These are phyloP conservation scores for Hepatocystis sp. DNA, from an alignment of 169 alveolate genomes.

Conservation along the genomic window DNA sequence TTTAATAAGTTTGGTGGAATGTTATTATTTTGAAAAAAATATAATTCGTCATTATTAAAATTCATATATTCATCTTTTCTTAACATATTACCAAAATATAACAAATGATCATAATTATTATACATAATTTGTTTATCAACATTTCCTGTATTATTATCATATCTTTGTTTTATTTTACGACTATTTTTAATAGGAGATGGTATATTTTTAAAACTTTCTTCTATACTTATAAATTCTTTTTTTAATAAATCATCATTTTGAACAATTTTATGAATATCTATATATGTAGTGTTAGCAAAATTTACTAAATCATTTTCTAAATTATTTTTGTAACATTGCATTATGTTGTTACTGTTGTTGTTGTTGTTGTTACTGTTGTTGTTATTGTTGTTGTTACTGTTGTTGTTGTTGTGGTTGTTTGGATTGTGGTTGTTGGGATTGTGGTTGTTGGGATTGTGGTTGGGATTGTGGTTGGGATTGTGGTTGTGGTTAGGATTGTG, in stretches of 20 bases:
- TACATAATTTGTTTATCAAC: slow-evolving; percentile 18
- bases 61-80: slow-evolving; percentile 30
- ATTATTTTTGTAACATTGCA: slow-evolving; percentile 6
- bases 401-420: too few relatives aligned
- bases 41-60: slow-evolving; percentile 10
- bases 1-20: slow-evolving; percentile 21
- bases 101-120: slow-evolving; percentile 21
- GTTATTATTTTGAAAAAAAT: slow-evolving; percentile 7
- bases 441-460: too few relatives aligned
- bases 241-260: slow-evolving; percentile 57
- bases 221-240: slow-evolving; percentile 34
- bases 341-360: neutral
- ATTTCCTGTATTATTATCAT: slow-evolving; percentile 7
- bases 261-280: slow-evolving; percentile 49
- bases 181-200: neutral
- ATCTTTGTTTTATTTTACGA: slow-evolving; percentile 9
- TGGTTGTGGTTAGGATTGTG: too few relatives aligned
- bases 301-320: slow-evolving; percentile 31
- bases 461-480: too few relatives aligned
- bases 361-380: slow-evolving; percentile 1
- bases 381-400: neutral
- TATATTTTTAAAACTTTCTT: slow-evolving; percentile 17
- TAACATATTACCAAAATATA: slow-evolving; percentile 4
- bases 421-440: too few relatives aligned
- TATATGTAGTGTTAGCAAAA: slow-evolving; percentile 42